Evolutionary conservation across 2,329 filamentous ascomycete species (phyloP).

Genomic region (Talaromyces atroroseus): DNA sequence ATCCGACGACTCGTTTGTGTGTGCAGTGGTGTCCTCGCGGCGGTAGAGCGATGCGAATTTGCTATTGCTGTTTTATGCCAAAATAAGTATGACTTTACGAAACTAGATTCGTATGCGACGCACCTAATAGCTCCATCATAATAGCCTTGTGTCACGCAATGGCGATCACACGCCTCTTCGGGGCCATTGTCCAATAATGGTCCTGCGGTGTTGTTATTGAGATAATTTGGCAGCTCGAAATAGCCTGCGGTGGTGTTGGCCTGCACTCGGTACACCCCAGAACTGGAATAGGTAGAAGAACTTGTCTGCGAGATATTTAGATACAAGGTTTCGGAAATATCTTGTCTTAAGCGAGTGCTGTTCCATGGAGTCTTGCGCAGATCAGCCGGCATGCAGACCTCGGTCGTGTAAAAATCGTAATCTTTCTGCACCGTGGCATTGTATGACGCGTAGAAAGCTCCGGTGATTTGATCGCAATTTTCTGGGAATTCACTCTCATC

Average conservation of each 20-base stretch:
- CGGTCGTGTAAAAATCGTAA: too few relatives aligned
- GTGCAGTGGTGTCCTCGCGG: too few relatives aligned
- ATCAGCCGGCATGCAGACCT: too few relatives aligned
- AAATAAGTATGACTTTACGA: too few relatives aligned
- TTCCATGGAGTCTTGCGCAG: not conserved
- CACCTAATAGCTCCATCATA: too few relatives aligned
- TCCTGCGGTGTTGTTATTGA: not conserved
- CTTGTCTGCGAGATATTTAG: not conserved
- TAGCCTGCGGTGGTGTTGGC: conserved; percentile 1
- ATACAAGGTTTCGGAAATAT: not conserved
- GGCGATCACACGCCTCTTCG: not conserved
- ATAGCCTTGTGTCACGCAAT: not conserved
- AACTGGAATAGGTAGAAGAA: not conserved
- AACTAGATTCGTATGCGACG: too few relatives aligned
- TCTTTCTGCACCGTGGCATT: too few relatives aligned
- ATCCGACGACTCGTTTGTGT: too few relatives aligned
- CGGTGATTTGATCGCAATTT: too few relatives aligned
- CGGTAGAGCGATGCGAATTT: too few relatives aligned
- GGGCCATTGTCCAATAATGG: not conserved
- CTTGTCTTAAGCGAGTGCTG: not conserved
- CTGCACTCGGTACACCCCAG: not conserved
- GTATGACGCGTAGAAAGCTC: too few relatives aligned
- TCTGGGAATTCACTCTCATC: not conserved
- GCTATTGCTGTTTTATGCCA: too few relatives aligned
- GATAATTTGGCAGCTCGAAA: conserved; percentile 3